Conservation (phyloP, 176 grass and related monocot species). For the Lolium multiflorum region DNA sequence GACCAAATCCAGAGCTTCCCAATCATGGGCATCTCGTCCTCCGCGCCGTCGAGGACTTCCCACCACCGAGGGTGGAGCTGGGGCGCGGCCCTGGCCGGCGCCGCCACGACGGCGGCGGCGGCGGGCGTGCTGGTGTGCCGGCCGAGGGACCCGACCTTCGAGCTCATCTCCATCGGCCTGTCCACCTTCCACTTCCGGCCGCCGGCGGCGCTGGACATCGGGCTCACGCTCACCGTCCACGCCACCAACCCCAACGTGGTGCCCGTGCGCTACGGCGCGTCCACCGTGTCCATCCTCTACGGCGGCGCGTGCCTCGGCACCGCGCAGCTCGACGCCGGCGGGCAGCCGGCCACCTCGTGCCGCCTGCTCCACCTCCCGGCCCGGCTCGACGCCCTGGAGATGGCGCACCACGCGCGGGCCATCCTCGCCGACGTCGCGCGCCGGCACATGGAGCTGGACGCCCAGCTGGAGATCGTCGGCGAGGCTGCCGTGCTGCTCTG, state of each 20-base stretch:
- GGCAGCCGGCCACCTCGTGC: conserved; percentile 71
- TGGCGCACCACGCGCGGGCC: conserved; percentile 57
- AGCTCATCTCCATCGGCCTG: conserved; percentile 80
- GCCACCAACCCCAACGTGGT: conserved; percentile 85
- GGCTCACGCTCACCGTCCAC: conserved; percentile 82
- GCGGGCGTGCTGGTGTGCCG: conserved; percentile 45
- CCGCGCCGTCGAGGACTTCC: conserved; percentile 26
- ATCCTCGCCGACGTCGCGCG: conserved; percentile 59
- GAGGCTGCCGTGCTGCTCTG: conserved; percentile 55
- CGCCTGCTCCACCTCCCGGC: conserved; percentile 76
- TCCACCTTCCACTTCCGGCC: conserved; percentile 78
- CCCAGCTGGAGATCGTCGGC: conserved; percentile 67
- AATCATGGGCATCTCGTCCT: conserved; percentile 45
- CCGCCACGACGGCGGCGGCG: conserved; percentile 51
- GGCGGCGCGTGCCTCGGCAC: conserved; percentile 68
- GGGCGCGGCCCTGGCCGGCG: conserved; percentile 68
- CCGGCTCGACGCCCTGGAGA: conserved; percentile 63
- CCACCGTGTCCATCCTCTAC: conserved; percentile 80
- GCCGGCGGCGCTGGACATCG: conserved; percentile 69
- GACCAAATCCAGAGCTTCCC: neutral
- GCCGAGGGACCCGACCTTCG: conserved; percentile 70
- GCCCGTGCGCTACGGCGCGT: conserved; percentile 64
- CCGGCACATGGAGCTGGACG: conserved; percentile 72
- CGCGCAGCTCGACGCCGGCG: conserved; percentile 69
- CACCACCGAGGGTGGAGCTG: conserved; percentile 54